Evolutionary conservation across 768 basidiomycete species (phyloP).

Genomic region (Mycena metata): DNA sequence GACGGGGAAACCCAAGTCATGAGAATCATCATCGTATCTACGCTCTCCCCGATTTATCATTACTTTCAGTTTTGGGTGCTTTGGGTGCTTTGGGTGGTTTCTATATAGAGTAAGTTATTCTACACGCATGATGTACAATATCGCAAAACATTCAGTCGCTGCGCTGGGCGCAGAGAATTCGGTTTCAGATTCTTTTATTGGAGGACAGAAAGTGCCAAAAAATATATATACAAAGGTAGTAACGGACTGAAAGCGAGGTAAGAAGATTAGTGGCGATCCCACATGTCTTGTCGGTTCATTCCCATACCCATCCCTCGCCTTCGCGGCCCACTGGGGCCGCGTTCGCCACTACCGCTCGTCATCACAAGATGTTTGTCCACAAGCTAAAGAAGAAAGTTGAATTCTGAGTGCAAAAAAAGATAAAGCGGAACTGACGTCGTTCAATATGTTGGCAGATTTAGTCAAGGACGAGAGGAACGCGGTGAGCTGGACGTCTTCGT

Average conservation of each 20-base stretch:
- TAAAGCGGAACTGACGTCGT: slow-evolving; percentile 74
- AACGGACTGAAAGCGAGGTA: neutral
- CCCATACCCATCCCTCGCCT: slow-evolving; percentile 66
- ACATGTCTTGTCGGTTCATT: slow-evolving; percentile 62
- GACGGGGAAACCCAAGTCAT: neutral
- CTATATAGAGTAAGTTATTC: slow-evolving; percentile 15
- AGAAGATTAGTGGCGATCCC: slow-evolving; percentile 61
- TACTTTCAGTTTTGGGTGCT: too few species aligned
- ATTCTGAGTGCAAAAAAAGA: slow-evolving; percentile 6
- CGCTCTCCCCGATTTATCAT: too few species aligned
- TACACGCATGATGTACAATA: slow-evolving; percentile 20
- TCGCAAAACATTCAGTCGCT: neutral
- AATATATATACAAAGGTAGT: slow-evolving; percentile 6
- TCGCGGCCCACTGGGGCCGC: slow-evolving; percentile 60
- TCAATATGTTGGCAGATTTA: slow-evolving; percentile 88
- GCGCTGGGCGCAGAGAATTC: neutral
- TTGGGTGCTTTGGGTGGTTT: too few species aligned
- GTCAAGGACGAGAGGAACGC: slow-evolving; percentile 90
- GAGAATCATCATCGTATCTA: too few species aligned
- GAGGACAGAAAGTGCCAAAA: slow-evolving; percentile 16
- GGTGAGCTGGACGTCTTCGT: slow-evolving; percentile 94
- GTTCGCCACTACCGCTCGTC: slow-evolving; percentile 67
- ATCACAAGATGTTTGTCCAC: slow-evolving; percentile 85
- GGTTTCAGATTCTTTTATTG: slow-evolving; percentile 13
- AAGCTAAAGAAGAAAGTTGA: slow-evolving; percentile 56